Conservation (phyloP, 1,284 basidiomycete species). For the Bondarzewia mesenterica region DNA sequence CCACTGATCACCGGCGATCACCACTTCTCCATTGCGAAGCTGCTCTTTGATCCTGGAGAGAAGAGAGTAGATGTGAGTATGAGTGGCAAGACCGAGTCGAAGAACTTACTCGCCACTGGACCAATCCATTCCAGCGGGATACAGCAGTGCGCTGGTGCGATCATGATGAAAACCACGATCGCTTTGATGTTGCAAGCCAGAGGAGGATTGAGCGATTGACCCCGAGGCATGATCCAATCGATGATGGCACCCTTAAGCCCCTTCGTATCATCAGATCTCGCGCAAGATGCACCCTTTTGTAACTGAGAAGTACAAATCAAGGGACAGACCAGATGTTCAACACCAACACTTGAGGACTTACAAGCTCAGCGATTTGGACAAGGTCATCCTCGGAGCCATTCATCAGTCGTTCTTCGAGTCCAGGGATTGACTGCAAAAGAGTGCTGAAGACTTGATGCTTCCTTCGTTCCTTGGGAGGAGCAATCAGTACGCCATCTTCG, state of each 20-base stretch:
- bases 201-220: slow-evolving; percentile 6
- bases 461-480: not conserved
- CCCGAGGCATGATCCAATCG: slow-evolving; percentile 9
- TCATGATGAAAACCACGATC: slow-evolving; percentile 8
- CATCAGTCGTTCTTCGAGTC: not conserved
- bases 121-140: slow-evolving; percentile 9
- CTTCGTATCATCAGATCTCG: slow-evolving; percentile 9
- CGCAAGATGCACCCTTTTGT: slow-evolving; percentile 7
- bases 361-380: not conserved
- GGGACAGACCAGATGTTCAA: not conserved
- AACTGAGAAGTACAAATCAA: slow-evolving; percentile 1
- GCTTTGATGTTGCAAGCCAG: slow-evolving; percentile 7
- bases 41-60: slow-evolving; percentile 1
- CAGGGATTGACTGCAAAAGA: not conserved
- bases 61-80: not conserved
- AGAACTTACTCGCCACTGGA: not conserved
- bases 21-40: slow-evolving; percentile 4
- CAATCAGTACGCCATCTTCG: not conserved
- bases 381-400: not conserved
- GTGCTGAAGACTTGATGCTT: not conserved
- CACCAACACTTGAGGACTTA: not conserved
- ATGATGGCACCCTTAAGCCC: slow-evolving; percentile 9
- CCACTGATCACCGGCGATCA: slow-evolving; percentile 7
- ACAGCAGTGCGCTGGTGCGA: slow-evolving; percentile 5
- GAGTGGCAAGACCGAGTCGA: not conserved